These are phyloP conservation scores for Chlamydomonas incerta DNA, from an alignment of 139 green algal genomes.

Conservation along the genomic window DNA sequence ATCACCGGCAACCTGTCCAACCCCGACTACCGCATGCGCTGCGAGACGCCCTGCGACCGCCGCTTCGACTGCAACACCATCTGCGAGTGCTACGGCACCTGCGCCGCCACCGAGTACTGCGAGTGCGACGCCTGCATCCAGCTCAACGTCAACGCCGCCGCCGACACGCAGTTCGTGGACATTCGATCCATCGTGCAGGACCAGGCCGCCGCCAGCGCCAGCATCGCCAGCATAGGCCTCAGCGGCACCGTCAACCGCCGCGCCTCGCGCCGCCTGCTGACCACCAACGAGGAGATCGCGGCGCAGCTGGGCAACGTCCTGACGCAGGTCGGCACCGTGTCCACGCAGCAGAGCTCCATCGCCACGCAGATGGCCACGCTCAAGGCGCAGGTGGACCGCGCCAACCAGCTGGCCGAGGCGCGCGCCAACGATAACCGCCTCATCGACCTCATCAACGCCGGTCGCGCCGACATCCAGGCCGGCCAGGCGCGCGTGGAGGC, in stretches of 20 bases:
- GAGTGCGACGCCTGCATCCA: conserved; percentile 59
- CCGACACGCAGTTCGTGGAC: conserved; percentile 54
- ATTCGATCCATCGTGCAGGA: conserved; percentile 35
- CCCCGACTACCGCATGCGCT: conserved; percentile 44
- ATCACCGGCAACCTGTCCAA: conserved; percentile 42
- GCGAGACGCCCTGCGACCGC: conserved; percentile 62
- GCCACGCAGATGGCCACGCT: conserved; percentile 58
- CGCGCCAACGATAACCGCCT: conserved; percentile 68
- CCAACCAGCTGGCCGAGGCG: conserved; percentile 67
- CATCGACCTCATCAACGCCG: conserved; percentile 73
- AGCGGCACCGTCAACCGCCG: neutral
- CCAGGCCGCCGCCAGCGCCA: neutral
- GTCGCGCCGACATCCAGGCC: conserved; percentile 65
- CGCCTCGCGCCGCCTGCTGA: neutral
- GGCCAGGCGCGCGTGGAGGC: conserved; percentile 62
- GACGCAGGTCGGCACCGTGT: conserved; percentile 30
- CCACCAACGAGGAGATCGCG: conserved; percentile 10
- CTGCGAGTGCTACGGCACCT: conserved; percentile 62
- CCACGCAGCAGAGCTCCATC: conserved; percentile 52
- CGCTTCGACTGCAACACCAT: conserved; percentile 65
- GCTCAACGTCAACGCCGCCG: conserved; percentile 41
- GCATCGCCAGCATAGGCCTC: neutral
- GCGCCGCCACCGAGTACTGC: conserved; percentile 50
- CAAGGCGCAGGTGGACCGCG: conserved; percentile 65
- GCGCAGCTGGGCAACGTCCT: conserved; percentile 33